phyloP scores from a whole-genome alignment of 2,329 filamentous ascomycete genomes.

The Triangularia verruculosa region DNA sequence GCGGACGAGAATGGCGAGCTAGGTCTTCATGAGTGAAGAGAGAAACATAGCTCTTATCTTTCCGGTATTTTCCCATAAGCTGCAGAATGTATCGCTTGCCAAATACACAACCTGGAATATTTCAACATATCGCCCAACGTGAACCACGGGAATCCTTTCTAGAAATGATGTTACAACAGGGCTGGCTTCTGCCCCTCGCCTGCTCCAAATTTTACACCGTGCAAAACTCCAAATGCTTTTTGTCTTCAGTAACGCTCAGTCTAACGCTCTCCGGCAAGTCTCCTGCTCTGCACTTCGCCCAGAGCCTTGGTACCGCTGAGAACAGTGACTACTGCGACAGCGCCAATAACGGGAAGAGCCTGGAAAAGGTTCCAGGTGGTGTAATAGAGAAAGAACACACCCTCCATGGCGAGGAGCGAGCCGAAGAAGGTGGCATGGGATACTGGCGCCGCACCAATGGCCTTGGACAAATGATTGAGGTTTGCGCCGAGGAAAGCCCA shows the following conservation, averaged over 20 bases:
- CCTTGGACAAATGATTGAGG: slow-evolving; percentile 70
- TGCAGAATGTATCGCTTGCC: slow-evolving; percentile 7
- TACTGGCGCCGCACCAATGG: slow-evolving; percentile 71
- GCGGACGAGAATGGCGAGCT: neutral
- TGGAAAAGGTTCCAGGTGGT: slow-evolving; percentile 89
- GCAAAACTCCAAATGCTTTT: neutral
- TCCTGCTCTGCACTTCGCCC: slow-evolving; percentile 85
- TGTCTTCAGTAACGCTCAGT: neutral
- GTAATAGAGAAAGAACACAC: slow-evolving; percentile 93
- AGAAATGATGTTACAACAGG: neutral
- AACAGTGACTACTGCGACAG: slow-evolving; percentile 70
- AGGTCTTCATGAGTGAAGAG: neutral
- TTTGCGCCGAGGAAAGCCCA: slow-evolving; percentile 85
- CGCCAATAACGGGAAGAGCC: slow-evolving; percentile 68
- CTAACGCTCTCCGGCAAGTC: slow-evolving; percentile 69
- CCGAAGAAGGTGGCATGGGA: slow-evolving; percentile 83
- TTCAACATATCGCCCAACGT: neutral
- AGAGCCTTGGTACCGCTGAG: slow-evolving; percentile 87
- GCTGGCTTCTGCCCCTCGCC: neutral
- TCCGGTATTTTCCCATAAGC: neutral
- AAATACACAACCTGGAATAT: neutral
- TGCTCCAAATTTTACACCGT: neutral
- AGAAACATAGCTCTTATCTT: neutral
- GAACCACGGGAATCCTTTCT: neutral
- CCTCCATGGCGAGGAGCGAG: slow-evolving; percentile 83